These are phyloP conservation scores for Raddia guianensis DNA, from an alignment of 176 grass and related monocot species.

Conservation along the genomic window DNA sequence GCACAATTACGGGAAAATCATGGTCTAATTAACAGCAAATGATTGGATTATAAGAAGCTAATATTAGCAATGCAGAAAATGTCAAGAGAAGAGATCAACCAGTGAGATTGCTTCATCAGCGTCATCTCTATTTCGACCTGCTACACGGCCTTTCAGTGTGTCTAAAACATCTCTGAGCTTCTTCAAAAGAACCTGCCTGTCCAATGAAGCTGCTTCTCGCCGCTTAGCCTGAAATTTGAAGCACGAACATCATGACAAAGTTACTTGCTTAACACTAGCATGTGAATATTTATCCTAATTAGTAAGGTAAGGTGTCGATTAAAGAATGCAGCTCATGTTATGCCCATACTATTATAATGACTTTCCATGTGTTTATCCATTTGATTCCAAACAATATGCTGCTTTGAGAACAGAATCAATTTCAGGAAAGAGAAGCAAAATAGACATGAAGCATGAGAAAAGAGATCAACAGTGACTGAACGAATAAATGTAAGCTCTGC, in stretches of 20 bases:
- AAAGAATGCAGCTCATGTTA: background rate
- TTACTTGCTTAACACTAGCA: slow-evolving; percentile 18
- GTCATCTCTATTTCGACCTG: slow-evolving; percentile 95
- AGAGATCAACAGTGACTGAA: background rate
- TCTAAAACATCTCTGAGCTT: slow-evolving; percentile 94
- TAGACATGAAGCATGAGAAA: slow-evolving; percentile 14
- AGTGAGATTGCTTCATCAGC: slow-evolving; percentile 96
- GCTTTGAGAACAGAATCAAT: background rate
- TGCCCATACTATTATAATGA: background rate
- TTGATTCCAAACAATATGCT: slow-evolving; percentile 1
- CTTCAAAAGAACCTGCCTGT: slow-evolving; percentile 95
- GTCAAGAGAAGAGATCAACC: slow-evolving; percentile 50
- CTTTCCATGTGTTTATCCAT: slow-evolving; percentile 13
- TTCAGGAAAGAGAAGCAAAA: slow-evolving; percentile 1
- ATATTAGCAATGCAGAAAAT: background rate
- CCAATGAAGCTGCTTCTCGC: slow-evolving; percentile 87
- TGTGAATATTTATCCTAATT: slow-evolving; percentile 16
- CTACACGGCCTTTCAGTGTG: slow-evolving; percentile 83
- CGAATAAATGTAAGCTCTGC: background rate
- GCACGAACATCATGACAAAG: slow-evolving; percentile 6
- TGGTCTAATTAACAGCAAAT: background rate
- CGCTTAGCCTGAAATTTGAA: slow-evolving; percentile 75
- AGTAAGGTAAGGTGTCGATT: background rate
- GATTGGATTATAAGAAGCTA: background rate
- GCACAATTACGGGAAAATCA: background rate